Base-by-base conservation (phyloP, 2,329 filamentous ascomycete species). In the Alternaria atra region DNA sequence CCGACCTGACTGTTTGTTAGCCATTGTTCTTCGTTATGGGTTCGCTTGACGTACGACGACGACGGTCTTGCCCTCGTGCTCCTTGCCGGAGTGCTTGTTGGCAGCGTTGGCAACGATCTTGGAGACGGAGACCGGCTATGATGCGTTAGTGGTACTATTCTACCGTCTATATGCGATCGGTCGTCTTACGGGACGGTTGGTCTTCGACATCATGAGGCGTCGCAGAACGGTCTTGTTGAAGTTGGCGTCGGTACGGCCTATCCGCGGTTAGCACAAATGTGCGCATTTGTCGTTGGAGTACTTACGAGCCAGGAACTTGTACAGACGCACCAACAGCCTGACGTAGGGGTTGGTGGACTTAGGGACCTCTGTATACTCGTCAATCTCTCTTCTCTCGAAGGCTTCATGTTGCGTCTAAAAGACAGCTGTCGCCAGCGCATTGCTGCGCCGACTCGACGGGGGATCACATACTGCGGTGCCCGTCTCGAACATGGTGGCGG, bases 171-270 rank as follows among this genome's bases (percentile, higher is more conserved):
- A 27, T 52, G 20, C 20, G 52, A 42, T 61, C 46, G 61, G 43
- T 60, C 13, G 39, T 64, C 73, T 77, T 75, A 77, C 74, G 77
- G 79, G 79, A 76, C 94, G 91, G 91, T 98, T 98, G 86, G 96
- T 97, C 85, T 94, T 93, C 83, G 93, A 97, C 92, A 95, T 97
- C 82, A 97, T 97, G 66, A 99, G 91, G 80, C 95, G 92, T 83
- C 94, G 93, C 79, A 99, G 92, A 80, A 99, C 89, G 79, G 95
- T 92, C 88, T 97, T 96, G 91, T 99, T 99, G 92, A 99, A 99
- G 85, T 88, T 89, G 72, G 93, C 89, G 83, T 98, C 95, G 81
- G 95, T 99, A 81, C 95, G 94, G 85, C 93, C 92, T 96, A 76
- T 55, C 40, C 39, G 44, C 58, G 55, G 70, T 77, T 65, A 77